Percentiles rank a stretch among this genome's conserved stretches.
Conservation (phyloP, 495 filamentous ascomycete genomes). For the Aspergillus bridgeri region DNA sequence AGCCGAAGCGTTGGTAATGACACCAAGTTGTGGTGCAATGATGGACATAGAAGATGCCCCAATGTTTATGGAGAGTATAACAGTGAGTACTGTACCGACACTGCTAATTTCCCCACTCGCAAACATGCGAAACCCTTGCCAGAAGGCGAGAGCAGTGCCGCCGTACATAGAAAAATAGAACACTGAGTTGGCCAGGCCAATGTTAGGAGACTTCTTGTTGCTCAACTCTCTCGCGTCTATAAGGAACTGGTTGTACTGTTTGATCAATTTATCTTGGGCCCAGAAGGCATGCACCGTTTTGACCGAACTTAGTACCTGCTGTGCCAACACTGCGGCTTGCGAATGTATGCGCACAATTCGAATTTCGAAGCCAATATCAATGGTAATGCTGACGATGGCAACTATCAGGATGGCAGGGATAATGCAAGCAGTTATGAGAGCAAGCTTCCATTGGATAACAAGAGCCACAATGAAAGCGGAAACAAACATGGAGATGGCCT, state of each 20-base stretch:
- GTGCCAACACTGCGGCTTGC: conserved; percentile 34
- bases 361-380: conserved; percentile 10
- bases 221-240: conserved; percentile 21
- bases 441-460: conserved; percentile 40
- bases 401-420: conserved; percentile 23
- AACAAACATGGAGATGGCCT: conserved; percentile 41
- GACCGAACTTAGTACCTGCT: conserved; percentile 41
- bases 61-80: not conserved
- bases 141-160: conserved; percentile 49
- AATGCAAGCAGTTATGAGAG: conserved; percentile 34
- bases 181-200: too few species aligned
- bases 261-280: conserved; percentile 31
- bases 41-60: not conserved
- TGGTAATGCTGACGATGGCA: not conserved
- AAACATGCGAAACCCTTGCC: conserved; percentile 41
- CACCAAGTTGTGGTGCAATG: conserved; percentile 9
- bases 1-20: conserved; percentile 38
- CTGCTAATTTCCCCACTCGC: conserved; percentile 22
- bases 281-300: conserved; percentile 50
- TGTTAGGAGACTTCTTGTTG: too few species aligned
- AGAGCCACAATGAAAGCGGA: conserved; percentile 45
- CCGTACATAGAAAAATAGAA: conserved; percentile 38
- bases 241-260: conserved; percentile 30
- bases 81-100: conserved; percentile 21
- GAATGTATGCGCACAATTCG: conserved; percentile 13